Conservation (phyloP, 306 rosid genomes). For the Trifolium dubium region DNA sequence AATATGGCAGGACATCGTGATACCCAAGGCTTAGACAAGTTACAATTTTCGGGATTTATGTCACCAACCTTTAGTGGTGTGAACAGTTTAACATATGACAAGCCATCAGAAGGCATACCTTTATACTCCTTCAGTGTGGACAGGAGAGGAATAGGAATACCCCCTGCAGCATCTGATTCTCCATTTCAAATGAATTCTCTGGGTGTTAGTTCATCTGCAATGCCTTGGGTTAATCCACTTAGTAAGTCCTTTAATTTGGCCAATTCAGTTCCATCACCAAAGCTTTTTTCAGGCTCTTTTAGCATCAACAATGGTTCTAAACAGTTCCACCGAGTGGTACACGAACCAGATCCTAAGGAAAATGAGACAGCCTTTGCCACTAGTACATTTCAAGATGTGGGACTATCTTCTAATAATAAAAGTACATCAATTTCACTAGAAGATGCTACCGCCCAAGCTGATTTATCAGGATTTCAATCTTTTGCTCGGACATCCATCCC, state of each 20-base stretch:
- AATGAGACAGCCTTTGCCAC: constrained; percentile 64
- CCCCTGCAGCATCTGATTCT: constrained; percentile 83
- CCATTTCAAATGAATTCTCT: constrained; percentile 70
- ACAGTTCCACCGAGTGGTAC: constrained; percentile 96
- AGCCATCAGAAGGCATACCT: constrained; percentile 90
- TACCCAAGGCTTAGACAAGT: constrained; percentile 67
- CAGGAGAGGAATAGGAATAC: constrained; percentile 68
- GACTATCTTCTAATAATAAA: constrained; percentile 61
- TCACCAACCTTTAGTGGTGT: constrained; percentile 78
- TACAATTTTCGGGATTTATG: constrained; percentile 90
- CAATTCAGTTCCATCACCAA: constrained; percentile 92
- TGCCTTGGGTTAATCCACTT: constrained; percentile 92
- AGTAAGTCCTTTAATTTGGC: constrained; percentile 87
- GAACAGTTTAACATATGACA: constrained; percentile 78
- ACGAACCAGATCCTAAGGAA: constrained; percentile 95
- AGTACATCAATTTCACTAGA: constrained; percentile 59
- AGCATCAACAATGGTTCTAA: constrained; percentile 77
- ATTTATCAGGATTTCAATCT: constrained; percentile 67
- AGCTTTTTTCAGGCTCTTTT: constrained; percentile 86
- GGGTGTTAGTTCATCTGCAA: constrained; percentile 83
- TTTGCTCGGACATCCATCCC: constrained; percentile 67
- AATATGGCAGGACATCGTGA: constrained; percentile 68
- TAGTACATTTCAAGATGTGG: constrained; percentile 74
- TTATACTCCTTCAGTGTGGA: constrained; percentile 91
- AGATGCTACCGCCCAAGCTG: constrained; percentile 67